Evolutionary conservation across 2,329 filamentous ascomycete genomes (phyloP).

Genomic region (Pyrenophora graminea): DNA sequence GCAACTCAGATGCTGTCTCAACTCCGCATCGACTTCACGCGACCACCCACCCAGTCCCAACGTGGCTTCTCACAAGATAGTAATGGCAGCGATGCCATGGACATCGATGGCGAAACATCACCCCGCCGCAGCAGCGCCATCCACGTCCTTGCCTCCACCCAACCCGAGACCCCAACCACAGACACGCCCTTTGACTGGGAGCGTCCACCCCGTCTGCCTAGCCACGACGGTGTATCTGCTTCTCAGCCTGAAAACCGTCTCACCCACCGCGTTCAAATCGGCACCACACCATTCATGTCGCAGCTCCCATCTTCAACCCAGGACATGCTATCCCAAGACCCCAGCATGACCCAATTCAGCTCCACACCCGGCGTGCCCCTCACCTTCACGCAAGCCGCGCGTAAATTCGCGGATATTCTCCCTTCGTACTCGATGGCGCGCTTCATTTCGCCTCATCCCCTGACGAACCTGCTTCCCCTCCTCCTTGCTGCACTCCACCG

Average conservation of each 20-base stretch:
- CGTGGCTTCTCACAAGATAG: conserved; percentile 45
- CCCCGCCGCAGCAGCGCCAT: conserved; percentile 42
- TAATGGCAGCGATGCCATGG: conserved; percentile 48
- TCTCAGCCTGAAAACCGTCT: conserved; percentile 45
- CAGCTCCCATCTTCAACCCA: conserved; percentile 45
- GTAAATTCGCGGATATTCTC: conserved; percentile 86
- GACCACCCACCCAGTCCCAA: conserved; percentile 62
- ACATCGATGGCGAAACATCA: conserved; percentile 70
- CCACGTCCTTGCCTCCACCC: conserved; percentile 72
- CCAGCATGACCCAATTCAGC: conserved; percentile 82
- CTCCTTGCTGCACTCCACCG: conserved; percentile 81
- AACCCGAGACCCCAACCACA: conserved; percentile 76
- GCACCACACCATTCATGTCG: conserved; percentile 28
- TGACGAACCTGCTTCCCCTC: conserved; percentile 61
- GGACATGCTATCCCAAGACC: conserved; percentile 79
- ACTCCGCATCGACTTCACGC: conserved; percentile 83
- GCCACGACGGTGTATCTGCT: conserved; percentile 41
- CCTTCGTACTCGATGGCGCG: conserved; percentile 84
- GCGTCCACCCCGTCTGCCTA: conserved; percentile 60
- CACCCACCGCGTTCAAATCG: conserved; percentile 12
- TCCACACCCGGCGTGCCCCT: conserved; percentile 76
- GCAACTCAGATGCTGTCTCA: conserved; percentile 96
- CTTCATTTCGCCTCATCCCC: conserved; percentile 78
- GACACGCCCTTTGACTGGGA: conserved; percentile 89
- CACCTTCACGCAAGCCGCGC: conserved; percentile 85